Conservation (phyloP, 2,329 filamentous ascomycete species). For the Chalaropsis thielavioides region DNA sequence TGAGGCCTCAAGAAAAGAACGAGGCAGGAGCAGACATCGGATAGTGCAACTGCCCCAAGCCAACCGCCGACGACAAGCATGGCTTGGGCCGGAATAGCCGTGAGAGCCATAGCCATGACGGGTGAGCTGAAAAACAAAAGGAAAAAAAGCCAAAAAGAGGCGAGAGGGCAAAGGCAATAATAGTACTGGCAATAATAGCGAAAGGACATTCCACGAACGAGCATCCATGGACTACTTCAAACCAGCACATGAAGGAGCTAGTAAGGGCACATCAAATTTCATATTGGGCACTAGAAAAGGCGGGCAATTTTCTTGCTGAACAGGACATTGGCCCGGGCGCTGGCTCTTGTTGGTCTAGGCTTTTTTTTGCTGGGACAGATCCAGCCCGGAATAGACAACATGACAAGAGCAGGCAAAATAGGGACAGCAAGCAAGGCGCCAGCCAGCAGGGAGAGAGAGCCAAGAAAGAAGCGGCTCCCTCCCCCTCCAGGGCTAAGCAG, state of each 20-base stretch:
- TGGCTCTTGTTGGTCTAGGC: not conserved
- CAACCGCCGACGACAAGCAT: not conserved
- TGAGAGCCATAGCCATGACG: not conserved
- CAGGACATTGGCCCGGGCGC: not conserved
- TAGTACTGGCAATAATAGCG: not conserved
- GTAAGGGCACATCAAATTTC: slow-evolving; percentile 7
- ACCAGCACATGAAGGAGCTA: not conserved
- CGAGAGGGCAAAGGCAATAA: not conserved
- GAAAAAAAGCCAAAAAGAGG: no score
- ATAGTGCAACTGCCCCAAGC: not conserved
- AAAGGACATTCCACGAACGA: not conserved
- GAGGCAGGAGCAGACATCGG: not conserved
- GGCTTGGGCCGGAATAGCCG: not conserved
- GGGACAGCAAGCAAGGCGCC: not conserved
- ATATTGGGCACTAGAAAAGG: not conserved
- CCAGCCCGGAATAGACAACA: not conserved
- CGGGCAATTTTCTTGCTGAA: not conserved
- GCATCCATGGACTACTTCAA: not conserved
- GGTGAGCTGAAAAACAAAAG: not conserved
- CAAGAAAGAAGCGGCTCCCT: not conserved
- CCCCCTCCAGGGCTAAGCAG: not conserved
- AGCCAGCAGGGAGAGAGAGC: no score
- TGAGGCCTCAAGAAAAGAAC: not conserved
- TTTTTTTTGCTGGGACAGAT: not conserved
- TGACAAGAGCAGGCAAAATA: not conserved